A percentile compares a stretch with the other conserved stretches of the same genome.
These are phyloP conservation scores for Scheffersomyces ergatensis DNA, from an alignment of 805 yeast genomes.

Conservation along the genomic window DNA sequence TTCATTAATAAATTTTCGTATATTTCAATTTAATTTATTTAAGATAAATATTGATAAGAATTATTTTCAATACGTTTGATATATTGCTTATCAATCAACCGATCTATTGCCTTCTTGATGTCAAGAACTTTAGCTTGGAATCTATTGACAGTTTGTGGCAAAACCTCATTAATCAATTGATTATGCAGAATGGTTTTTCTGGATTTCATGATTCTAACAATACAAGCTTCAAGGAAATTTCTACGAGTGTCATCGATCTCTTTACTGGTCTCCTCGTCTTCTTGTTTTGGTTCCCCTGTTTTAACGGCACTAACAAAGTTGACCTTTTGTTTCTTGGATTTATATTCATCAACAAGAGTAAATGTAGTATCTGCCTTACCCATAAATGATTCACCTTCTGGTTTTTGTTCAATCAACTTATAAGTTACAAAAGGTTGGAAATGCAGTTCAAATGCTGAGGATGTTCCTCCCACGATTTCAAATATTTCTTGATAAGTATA, in stretches of 20 bases:
- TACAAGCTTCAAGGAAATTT: constrained; percentile 84
- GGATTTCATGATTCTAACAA: constrained; percentile 96
- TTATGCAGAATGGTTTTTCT: constrained; percentile 77
- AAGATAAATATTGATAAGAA: constrained; percentile 81
- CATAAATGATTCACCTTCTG: constrained; percentile 56
- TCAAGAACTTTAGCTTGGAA: constrained; percentile 85
- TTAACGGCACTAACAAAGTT: constrained; percentile 67
- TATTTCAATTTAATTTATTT: constrained; percentile 4
- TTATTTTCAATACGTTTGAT: constrained; percentile 72
- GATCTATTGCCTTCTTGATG: constrained; percentile 82
- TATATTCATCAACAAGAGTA: constrained; percentile 76
- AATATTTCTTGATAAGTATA: constrained; percentile 59
- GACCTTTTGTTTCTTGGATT: constrained; percentile 78
- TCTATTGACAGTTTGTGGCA: constrained; percentile 77
- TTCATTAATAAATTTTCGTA: background rate
- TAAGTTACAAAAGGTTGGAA: constrained; percentile 77
- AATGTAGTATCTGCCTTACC: constrained; percentile 49
- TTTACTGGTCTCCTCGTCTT: constrained; percentile 68
- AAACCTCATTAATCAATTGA: constrained; percentile 80
- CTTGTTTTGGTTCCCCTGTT: constrained; percentile 58
- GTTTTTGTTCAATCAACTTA: constrained; percentile 66
- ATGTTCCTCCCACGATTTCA: constrained; percentile 66
- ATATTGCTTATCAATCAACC: constrained; percentile 82
- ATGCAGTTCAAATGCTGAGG: constrained; percentile 68
- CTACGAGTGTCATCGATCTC: constrained; percentile 86